Evolutionary conservation across 2,329 filamentous ascomycete genomes (phyloP), one percentile per base, ranked within the genome.

Genomic region (Xylariaceae sp.): DNA sequence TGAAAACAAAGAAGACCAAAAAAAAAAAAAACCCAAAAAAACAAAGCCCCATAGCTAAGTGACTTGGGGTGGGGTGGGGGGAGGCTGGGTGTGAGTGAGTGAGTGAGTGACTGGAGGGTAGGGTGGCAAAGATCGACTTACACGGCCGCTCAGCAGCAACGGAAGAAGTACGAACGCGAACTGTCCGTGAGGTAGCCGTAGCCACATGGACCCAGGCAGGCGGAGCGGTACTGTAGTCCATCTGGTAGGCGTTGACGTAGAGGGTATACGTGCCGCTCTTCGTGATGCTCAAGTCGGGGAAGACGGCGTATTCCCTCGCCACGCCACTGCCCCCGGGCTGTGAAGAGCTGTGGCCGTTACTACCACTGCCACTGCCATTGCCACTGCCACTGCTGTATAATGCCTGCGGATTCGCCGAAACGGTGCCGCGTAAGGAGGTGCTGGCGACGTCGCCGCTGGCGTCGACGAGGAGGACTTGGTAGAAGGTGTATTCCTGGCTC

Each of bases 381-480:
- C 60, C 61, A 35, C 57, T 50, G 12, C 60, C 45, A 53, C 32
- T 40, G 30, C 57, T 56, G 19, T 57, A 41, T 6, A 67, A 45
- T 19, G 39, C 3, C 45, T 59, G 53, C 2, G 58, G 59, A 9
- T 60, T 61, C 5, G 34, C 57, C 3, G 61, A 50, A 1, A 65
- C 26, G 6, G 61, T 64, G 46, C 65, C 65, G 19, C 57, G 57
- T 1, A 67, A 53, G 30, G 58, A 53, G 1, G 56, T 26, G 2
- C 43, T 46, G 46, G 62, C 54, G 12, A 62, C 50, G 1, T 47
- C 50, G 30, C 63, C 63, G 27, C 64, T 60, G 1, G 59, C 41
- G 52, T 66, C 65, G 4, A 64, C n/a, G 11, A 67, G 62, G 27
- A 49, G 43, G 29, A 65, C 41, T 30, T 66, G 62, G 30, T 60